A percentile compares a stretch with the other conserved stretches of the same genome.
Conservation (phyloP, 306 rosid species). For the Cotoneaster glaucophyllus region DNA sequence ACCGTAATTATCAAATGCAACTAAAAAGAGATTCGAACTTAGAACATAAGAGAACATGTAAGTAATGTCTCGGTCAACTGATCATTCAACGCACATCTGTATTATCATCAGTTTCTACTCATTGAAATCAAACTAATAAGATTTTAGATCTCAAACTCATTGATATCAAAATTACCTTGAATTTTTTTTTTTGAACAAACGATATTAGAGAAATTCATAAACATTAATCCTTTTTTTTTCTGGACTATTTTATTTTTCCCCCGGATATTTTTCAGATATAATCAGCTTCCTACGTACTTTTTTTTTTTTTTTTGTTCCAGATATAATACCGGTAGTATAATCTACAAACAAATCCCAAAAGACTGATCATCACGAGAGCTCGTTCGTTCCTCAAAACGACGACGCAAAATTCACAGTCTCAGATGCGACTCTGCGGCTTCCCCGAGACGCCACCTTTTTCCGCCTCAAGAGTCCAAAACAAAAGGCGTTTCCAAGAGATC, state of each 20-base stretch:
- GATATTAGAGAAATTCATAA: neutral
- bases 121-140: no score
- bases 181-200: neutral
- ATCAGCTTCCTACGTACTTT: neutral
- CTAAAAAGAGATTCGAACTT: no score
- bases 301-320: neutral
- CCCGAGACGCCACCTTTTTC: neutral
- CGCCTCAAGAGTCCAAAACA: constrained; percentile 54
- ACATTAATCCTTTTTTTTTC: neutral
- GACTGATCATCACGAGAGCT: neutral
- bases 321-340: neutral
- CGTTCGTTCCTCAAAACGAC: neutral
- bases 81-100: neutral
- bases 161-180: constrained; percentile 3
- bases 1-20: neutral
- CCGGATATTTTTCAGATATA: neutral
- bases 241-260: neutral
- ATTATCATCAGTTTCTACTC: no score
- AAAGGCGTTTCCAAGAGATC: constrained; percentile 71
- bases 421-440: neutral
- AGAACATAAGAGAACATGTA: no score
- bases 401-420: neutral
- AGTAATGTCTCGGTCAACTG: no score
- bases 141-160: neutral
- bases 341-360: neutral